Conservation (phyloP, 2,329 filamentous ascomycete genomes). For the Penicillium glabrum region DNA sequence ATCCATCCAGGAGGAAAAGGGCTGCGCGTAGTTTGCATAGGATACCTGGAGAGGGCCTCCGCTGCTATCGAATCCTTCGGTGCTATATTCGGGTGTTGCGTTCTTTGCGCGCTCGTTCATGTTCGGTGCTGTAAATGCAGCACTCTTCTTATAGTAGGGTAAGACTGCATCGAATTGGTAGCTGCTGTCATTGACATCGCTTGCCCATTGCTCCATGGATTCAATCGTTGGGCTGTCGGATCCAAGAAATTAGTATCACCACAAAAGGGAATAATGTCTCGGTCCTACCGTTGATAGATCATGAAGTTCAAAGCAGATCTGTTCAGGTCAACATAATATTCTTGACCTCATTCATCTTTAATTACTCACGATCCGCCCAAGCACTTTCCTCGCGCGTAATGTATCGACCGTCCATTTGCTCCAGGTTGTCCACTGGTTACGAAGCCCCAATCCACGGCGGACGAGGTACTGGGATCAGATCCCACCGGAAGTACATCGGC, state of each 20-base stretch:
- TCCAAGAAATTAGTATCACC: not conserved
- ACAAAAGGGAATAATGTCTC: no score
- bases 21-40: constrained; percentile 41
- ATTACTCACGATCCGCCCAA: constrained; percentile 26
- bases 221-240: constrained; percentile 17
- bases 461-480: constrained; percentile 21
- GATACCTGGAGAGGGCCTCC: constrained; percentile 43
- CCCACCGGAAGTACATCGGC: constrained; percentile 20
- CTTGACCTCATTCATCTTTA: no score
- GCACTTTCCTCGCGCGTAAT: constrained; percentile 30
- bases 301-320: constrained; percentile 31
- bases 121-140: constrained; percentile 28
- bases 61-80: constrained; percentile 25
- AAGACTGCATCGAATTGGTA: constrained; percentile 28
- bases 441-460: constrained; percentile 27
- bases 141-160: constrained; percentile 28
- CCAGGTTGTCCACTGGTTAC: constrained; percentile 20
- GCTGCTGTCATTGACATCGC: constrained; percentile 26
- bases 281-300: constrained; percentile 28
- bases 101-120: constrained; percentile 21
- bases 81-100: constrained; percentile 22
- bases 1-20: constrained; percentile 42
- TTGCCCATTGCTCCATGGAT: constrained; percentile 29
- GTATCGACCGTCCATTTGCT: constrained; percentile 24
- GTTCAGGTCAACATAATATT: not conserved